Base-by-base conservation (phyloP, 1,284 basidiomycete genomes). In the Neonothopanus nambi region DNA sequence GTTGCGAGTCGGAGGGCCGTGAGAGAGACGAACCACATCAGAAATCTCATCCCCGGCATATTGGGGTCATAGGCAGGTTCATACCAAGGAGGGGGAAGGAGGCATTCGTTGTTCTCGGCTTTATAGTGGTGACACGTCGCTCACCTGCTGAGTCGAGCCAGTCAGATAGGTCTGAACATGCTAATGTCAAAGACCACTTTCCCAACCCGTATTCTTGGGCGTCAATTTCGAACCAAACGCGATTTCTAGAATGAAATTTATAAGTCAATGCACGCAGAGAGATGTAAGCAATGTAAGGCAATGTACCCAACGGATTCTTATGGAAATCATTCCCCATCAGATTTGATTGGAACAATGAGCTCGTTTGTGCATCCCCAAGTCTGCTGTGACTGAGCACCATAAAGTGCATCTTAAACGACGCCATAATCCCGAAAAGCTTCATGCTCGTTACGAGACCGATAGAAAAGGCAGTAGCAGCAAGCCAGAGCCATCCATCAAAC, bases 71-170 rank as follows among this genome's bases (percentile, higher is more conserved):
- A 79, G 0, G 73, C 70, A 0, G 83, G 75, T n/a, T 55, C 48
- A 20, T 37, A 21, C 93, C 94, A 97, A 3, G 77, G 78, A 2
- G 93, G 94, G 2, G 88, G 79, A 61, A 99, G 70, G 39, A 79
- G 65, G 87, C 93, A 99, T 51, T 98, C 82, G 73, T 99, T 99
- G 80, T 99, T 99, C 54, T 87, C 85, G 70, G 99, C 96, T 74
- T 96, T 97, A 84, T 99, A 98, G 76, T 99, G 96, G 71, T 99
- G 99, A 74, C 96, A 99, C 0, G 96, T 99, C 11, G 99, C 88
- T 71, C 99, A 96, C n/a, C 66, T 98, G 96, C 69, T 99, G 95
- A 54, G 79, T 76, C 0, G 93, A 97, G n/a, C 95, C 96, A 15
- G 86, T 78, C 0, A 96, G 97, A 68, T 88, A 98, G 0, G 91